Base-by-base conservation (phyloP, 768 basidiomycete species). In the Podaxis sp. region DNA sequence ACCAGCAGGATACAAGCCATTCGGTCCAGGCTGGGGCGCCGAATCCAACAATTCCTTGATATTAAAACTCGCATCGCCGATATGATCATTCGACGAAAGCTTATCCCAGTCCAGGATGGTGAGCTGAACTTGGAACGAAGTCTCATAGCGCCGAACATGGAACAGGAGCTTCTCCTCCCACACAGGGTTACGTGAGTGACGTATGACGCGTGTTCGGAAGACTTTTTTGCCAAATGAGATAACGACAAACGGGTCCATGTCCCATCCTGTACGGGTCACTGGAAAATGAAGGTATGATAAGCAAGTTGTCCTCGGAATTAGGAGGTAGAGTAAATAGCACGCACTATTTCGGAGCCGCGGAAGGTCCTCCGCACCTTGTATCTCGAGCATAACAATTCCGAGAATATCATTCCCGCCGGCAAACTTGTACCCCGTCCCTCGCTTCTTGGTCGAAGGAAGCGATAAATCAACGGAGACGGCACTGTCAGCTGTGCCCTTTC, bases 221-320 rank as follows among this genome's bases (percentile, higher is more conserved):
- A 98, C 93, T 73, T 97, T 99, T 79, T 95, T 96, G 33, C 96
- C 93, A 66, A 99, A 99, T 2, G 93, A 94, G 66, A 96, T 84
- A 65, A 99, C 95, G 24, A 93, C 92, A 70, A 98, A 99, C 0
- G 96, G 95, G 69, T 98, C 95, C 95, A 98, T 97, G 72, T 99
- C 96, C 84, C 89, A 95, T 0, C 92, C 92, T 0, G 86, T 92
- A 0, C 90, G 86, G 1, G 89, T 93, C 86, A 93, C 92, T 92
- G 61, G 9, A 30, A 28, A 58, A 30, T 22, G 40, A 44, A n/a
- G 33, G 2, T 44, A 26, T 30, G 28, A 46, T 40, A 2, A 30
- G 19, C 33, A 33, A 9, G 9, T 33, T 3, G 33, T 13, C n/a
- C n/a, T 40, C 52, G 30, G 52, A 39, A 15, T 38, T 38, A 56